These are phyloP conservation scores for Omphalotus guepiniiformis DNA, from an alignment of 768 basidiomycete genomes.

Conservation along the genomic window DNA sequence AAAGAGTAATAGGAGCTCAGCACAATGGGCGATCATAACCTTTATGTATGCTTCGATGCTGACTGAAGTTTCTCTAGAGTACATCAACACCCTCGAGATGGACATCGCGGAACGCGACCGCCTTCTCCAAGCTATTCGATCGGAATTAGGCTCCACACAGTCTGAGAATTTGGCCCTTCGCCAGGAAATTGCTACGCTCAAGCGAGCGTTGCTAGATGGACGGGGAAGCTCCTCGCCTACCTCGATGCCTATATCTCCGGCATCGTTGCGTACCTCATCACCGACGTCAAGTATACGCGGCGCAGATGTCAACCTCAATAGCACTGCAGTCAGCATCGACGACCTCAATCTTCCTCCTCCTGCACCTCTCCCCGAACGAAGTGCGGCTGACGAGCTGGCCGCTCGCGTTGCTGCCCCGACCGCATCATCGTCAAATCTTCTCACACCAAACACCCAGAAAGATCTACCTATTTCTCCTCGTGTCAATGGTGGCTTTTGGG, in stretches of 20 bases:
- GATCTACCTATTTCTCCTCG: constrained; percentile 67
- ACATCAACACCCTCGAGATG: constrained; percentile 89
- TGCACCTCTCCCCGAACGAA: constrained; percentile 39
- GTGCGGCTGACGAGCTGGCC: constrained; percentile 33
- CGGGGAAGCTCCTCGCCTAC: constrained; percentile 34
- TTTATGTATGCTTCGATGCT: constrained; percentile 7
- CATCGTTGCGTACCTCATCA: constrained; percentile 24
- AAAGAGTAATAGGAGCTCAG: constrained; percentile 77
- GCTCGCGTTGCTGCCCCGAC: constrained; percentile 13
- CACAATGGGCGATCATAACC: constrained; percentile 1
- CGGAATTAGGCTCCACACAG: constrained; percentile 74
- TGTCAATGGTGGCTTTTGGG: constrained; percentile 69
- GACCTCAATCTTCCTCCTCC: constrained; percentile 46
- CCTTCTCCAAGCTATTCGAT: constrained; percentile 81
- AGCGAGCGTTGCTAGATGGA: constrained; percentile 69
- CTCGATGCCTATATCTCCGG: not conserved
- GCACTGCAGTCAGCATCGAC: constrained; percentile 29
- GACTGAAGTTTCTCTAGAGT: constrained; percentile 48
- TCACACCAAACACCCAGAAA: constrained; percentile 73
- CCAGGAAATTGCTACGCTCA: constrained; percentile 70
- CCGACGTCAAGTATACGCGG: constrained; percentile 15
- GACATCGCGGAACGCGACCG: constrained; percentile 92
- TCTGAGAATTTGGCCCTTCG: constrained; percentile 82
- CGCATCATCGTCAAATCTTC: constrained; percentile 18
- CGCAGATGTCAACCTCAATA: constrained; percentile 28